A percentile compares a stretch with the other conserved stretches of the same genome.
phyloP scores from a whole-genome alignment of 2,329 filamentous ascomycete genomes.

The Aspergillus sp. region DNA sequence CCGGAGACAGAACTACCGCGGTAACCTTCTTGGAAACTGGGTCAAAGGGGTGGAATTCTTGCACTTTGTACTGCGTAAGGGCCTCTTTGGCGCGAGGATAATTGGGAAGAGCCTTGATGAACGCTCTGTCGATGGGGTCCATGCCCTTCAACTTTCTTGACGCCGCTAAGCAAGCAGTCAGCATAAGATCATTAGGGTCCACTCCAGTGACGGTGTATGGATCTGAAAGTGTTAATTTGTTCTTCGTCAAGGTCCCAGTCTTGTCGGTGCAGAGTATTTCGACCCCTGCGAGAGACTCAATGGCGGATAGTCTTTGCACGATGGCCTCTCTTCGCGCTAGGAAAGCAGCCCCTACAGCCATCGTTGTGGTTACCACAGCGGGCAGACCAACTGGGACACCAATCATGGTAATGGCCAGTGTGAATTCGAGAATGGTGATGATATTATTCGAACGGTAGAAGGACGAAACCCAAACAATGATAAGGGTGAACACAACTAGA shows the following conservation, averaged over 20 bases:
- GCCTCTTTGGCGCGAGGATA: constrained; percentile 83
- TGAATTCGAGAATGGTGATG: constrained; percentile 79
- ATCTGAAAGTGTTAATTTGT: constrained; percentile 86
- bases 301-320: constrained; percentile 88
- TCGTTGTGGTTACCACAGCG: constrained; percentile 90
- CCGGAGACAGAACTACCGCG: constrained; percentile 79
- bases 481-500: constrained; percentile 77
- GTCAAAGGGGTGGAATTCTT: constrained; percentile 87
- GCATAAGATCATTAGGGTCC: constrained; percentile 85
- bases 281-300: constrained; percentile 89
- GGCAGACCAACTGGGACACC: constrained; percentile 93
- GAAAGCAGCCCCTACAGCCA: constrained; percentile 91
- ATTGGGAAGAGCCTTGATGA: constrained; percentile 80
- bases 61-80: constrained; percentile 80
- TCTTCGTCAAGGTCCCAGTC: constrained; percentile 91
- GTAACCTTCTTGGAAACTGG: constrained; percentile 92
- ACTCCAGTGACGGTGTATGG: constrained; percentile 83
- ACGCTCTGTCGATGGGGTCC: constrained; percentile 92
- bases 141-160: constrained; percentile 96
- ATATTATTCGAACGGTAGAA: constrained; percentile 88
- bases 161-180: constrained; percentile 86
- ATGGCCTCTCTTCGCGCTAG: constrained; percentile 92
- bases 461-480: constrained; percentile 82
- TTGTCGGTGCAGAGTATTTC: constrained; percentile 95
- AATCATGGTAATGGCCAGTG: constrained; percentile 86